Evolutionary conservation across 495 filamentous ascomycete species (phyloP), one percentile per base, ranked within the genome.

Genomic region (Podospora comata): DNA sequence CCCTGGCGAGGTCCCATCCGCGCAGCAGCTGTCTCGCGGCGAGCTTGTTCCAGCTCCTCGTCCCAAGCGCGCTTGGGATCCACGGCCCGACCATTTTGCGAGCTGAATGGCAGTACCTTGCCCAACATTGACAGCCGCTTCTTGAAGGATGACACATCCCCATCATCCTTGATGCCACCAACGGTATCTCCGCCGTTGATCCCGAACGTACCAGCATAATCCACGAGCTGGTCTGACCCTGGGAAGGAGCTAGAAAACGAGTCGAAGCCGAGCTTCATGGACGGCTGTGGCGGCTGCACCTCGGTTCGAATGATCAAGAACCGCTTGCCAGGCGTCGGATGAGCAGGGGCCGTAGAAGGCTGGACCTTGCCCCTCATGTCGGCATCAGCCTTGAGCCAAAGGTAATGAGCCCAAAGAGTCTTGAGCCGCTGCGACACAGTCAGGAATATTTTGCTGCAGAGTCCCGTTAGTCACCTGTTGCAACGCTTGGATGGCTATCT

Each of bases 281-380:
- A 75, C 18, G 85, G 84, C 39, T 89, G 85, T 11, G 78, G 71
- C 32, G 85, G 75, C 64, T 87, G 86, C 62, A 88, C 80, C 74
- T 99, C 95, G 70, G 91, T 95, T 65, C 93, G 88, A 64, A 97
- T 92, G 73, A 99, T 98, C 65, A 97, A 85, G 65, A 99, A 90
- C 65, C 93, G 85, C 61, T 95, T 91, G 55, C 91, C 90, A n/a
- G 96, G 95, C 2, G 93, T 93, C 4, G 95, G 95, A 70, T 89
- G 89, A 61, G 90, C 94, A 34, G 95, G 91, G 9, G 89, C 89
- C 28, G 92, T 94, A 5, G 93, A 94, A 3, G 90, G 89, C 15
- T 85, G 79, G 4, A 88, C 78, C 2, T 81, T 79, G 5, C 81
- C 75, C 23, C 81, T 79, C 27, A 79, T 79, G 65, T 91, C 87